A percentile compares a stretch with the other conserved stretches of the same genome.
Evolutionary conservation across 225 moss, liverwort and hornwort genomes (phyloP).

Genomic region (Pseudisothecium myosuroides): DNA sequence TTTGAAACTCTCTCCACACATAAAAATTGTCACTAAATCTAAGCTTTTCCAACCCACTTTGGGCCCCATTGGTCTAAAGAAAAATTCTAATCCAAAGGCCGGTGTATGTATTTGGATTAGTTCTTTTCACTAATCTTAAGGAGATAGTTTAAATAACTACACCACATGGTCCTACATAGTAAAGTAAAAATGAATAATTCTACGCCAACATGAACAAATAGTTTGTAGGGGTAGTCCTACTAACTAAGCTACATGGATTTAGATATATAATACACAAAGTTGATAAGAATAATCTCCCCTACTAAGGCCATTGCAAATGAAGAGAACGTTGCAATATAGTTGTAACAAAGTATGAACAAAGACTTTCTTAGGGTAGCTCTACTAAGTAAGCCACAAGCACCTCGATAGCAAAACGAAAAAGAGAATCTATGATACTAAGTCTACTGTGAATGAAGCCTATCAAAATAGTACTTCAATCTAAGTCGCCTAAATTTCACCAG

Average conservation of each 20-base stretch:
- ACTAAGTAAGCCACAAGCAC: background rate
- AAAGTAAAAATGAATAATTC: background rate
- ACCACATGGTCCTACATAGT: too few relatives aligned
- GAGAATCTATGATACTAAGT: background rate
- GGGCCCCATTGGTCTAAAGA: background rate
- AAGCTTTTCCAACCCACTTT: background rate
- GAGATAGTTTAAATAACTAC: background rate
- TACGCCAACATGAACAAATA: background rate
- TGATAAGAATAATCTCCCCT: background rate
- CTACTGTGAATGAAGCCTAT: background rate
- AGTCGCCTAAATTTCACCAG: background rate
- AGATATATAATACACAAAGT: background rate
- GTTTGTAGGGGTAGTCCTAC: background rate
- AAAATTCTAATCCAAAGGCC: too few relatives aligned
- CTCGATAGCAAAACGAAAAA: background rate
- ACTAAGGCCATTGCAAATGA: background rate
- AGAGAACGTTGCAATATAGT: background rate
- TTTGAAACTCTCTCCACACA: background rate
- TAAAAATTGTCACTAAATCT: background rate
- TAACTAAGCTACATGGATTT: background rate
- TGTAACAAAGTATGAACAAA: background rate
- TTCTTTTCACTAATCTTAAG: background rate
- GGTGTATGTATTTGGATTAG: background rate
- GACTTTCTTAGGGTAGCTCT: background rate
- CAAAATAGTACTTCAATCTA: background rate